Evolutionary conservation across 257 asterid genomes (phyloP).

Genomic region (Osmanthus fragrans): DNA sequence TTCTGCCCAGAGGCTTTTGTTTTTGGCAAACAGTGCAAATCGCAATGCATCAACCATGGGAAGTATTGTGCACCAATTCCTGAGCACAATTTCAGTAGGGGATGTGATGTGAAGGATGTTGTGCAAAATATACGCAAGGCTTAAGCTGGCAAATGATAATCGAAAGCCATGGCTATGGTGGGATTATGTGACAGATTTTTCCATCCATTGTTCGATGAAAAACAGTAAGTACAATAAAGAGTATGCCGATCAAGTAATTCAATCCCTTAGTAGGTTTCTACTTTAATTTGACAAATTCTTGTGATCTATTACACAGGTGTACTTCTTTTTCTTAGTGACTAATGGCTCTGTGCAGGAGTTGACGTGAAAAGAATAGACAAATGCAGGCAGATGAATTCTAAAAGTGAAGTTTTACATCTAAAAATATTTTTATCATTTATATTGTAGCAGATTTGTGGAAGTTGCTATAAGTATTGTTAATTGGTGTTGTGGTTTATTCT

Average conservation of each 20-base stretch:
- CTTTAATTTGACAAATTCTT: neutral
- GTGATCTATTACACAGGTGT: no score
- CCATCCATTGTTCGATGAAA: conserved; percentile 68
- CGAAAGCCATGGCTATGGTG: conserved; percentile 80
- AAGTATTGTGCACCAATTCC: no score
- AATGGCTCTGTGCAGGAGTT: conserved; percentile 36
- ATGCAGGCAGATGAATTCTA: conserved; percentile 44
- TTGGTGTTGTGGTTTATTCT: neutral
- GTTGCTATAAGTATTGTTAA: no score
- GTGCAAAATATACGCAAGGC: neutral
- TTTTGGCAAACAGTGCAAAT: no score
- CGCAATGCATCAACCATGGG: no score
- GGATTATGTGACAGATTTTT: conserved; percentile 70
- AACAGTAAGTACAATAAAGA: conserved; percentile 59
- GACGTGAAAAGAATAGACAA: conserved; percentile 50
- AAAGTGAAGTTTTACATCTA: conserved; percentile 15
- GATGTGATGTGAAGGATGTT: no score
- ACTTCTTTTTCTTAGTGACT: neutral
- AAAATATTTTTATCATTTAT: neutral
- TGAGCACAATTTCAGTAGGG: no score
- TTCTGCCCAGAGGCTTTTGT: no score
- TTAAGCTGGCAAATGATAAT: conserved; percentile 61
- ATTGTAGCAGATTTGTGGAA: neutral
- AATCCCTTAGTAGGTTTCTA: conserved; percentile 58
- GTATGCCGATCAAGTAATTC: conserved; percentile 59